These are phyloP conservation scores for Apiospora arundinis DNA, from an alignment of 2,329 filamentous ascomycete species.

Conservation along the genomic window DNA sequence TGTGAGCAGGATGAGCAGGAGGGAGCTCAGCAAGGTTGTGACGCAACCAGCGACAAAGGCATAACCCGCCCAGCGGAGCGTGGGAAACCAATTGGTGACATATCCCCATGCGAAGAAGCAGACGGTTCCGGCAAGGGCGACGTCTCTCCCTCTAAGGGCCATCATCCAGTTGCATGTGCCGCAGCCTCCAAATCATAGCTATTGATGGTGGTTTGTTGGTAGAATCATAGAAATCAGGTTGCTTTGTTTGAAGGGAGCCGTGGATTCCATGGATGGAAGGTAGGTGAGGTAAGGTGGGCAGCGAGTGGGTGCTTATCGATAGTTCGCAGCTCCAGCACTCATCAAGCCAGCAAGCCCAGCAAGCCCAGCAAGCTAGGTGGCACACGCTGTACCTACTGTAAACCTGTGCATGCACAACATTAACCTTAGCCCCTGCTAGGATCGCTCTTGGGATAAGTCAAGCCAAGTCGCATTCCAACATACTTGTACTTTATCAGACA, in stretches of 20 bases:
- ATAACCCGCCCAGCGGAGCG: constrained; percentile 83
- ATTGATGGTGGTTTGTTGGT: constrained; percentile 21
- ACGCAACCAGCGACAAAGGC: constrained; percentile 77
- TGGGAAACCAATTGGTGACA: constrained; percentile 80
- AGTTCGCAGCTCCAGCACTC: not conserved
- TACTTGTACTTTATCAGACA: not conserved
- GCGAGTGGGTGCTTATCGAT: constrained; percentile 12
- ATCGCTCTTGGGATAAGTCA: not conserved
- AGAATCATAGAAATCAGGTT: constrained; percentile 20
- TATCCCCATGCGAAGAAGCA: constrained; percentile 89
- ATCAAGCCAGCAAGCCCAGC: not conserved
- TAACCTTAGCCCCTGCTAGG: not conserved
- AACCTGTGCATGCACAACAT: not conserved
- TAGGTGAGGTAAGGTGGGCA: not conserved
- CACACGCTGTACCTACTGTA: constrained; percentile 1
- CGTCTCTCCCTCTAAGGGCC: constrained; percentile 77
- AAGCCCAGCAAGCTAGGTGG: too few species aligned
- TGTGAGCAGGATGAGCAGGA: constrained; percentile 67
- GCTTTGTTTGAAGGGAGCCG: constrained; percentile 19
- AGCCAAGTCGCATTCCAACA: too few species aligned
- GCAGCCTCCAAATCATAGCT: constrained; percentile 45
- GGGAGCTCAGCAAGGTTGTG: constrained; percentile 58
- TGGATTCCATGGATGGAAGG: not conserved
- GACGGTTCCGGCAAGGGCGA: constrained; percentile 70
- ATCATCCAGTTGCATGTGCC: constrained; percentile 51